These are phyloP conservation scores for Chenopodium suecicum DNA, from an alignment of 148 eudicot genomes.

Conservation along the genomic window DNA sequence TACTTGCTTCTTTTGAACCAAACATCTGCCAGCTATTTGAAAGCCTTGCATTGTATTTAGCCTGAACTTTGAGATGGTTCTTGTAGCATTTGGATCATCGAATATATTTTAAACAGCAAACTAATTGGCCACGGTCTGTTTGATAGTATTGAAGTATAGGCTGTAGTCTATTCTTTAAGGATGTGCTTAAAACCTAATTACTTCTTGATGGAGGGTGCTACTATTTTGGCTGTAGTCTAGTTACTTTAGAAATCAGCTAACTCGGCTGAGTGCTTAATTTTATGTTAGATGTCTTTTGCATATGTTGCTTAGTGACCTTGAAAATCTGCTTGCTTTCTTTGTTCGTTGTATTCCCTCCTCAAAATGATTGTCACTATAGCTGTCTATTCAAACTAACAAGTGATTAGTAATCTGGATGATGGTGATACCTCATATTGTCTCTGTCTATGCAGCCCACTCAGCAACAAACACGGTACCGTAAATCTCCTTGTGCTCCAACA, in stretches of 20 bases:
- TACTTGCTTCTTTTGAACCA: background rate
- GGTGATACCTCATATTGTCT: background rate
- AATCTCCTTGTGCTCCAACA: conserved; percentile 85
- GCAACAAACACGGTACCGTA: conserved; percentile 93
- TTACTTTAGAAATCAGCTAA: too few species aligned
- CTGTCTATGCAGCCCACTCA: conserved; percentile 40
- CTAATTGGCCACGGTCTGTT: background rate
- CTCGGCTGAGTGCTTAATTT: background rate
- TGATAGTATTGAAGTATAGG: background rate
- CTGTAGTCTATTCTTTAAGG: background rate
- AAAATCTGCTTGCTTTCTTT: background rate
- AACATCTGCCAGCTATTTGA: background rate
- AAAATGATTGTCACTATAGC: background rate
- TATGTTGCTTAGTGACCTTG: background rate
- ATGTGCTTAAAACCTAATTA: background rate
- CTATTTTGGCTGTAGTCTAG: background rate
- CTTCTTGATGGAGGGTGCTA: background rate
- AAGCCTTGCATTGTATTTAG: background rate
- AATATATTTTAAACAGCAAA: background rate
- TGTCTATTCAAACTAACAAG: background rate
- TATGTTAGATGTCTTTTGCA: background rate
- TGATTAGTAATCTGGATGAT: background rate
- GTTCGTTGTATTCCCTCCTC: background rate
- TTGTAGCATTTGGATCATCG: background rate
- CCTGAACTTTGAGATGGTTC: background rate